phyloP scores from a whole-genome alignment of 495 filamentous ascomycete species.

The Neohortaea acidophila region DNA sequence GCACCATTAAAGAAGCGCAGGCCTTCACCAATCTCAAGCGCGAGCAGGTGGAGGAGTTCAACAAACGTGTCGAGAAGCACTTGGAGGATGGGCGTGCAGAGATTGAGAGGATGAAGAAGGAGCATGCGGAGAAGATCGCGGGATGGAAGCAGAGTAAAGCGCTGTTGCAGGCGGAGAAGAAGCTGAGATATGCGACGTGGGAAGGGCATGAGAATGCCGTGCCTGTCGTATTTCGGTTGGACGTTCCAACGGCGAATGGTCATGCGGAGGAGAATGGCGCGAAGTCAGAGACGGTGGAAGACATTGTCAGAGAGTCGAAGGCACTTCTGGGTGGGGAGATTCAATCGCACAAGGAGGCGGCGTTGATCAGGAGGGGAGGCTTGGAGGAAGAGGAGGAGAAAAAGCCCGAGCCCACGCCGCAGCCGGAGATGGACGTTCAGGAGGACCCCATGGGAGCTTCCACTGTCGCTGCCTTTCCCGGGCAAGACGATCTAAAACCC shows the following conservation, averaged over 20 bases:
- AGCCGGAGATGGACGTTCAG: neutral
- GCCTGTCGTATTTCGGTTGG: conserved; percentile 2
- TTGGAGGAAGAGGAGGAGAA: conserved; percentile 22
- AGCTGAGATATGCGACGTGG: conserved; percentile 19
- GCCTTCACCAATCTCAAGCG: conserved; percentile 14
- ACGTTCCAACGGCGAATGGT: conserved; percentile 4
- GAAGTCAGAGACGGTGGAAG: conserved; percentile 18
- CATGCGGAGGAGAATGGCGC: conserved; percentile 2
- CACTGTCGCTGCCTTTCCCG: neutral
- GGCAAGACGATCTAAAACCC: neutral
- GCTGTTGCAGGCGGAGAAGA: conserved; percentile 24
- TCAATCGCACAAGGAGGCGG: conserved; percentile 18
- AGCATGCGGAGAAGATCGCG: conserved; percentile 58
- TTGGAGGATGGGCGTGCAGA: conserved; percentile 54
- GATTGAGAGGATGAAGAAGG: conserved; percentile 63
- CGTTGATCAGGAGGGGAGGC: conserved; percentile 27
- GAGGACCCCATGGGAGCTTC: neutral
- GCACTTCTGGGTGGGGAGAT: conserved; percentile 20
- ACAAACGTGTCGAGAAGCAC: conserved; percentile 51
- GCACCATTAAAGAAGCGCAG: conserved; percentile 28
- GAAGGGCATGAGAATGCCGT: conserved; percentile 11
- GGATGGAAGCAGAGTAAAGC: conserved; percentile 46
- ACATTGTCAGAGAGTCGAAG: conserved; percentile 24
- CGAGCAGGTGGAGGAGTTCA: conserved; percentile 46
- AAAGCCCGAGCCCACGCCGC: neutral